A percentile compares a stretch with the other conserved stretches of the same genome.
Conservation (phyloP, 1,284 basidiomycete species). For the Cutaneotrichosporon cavernicola region DNA sequence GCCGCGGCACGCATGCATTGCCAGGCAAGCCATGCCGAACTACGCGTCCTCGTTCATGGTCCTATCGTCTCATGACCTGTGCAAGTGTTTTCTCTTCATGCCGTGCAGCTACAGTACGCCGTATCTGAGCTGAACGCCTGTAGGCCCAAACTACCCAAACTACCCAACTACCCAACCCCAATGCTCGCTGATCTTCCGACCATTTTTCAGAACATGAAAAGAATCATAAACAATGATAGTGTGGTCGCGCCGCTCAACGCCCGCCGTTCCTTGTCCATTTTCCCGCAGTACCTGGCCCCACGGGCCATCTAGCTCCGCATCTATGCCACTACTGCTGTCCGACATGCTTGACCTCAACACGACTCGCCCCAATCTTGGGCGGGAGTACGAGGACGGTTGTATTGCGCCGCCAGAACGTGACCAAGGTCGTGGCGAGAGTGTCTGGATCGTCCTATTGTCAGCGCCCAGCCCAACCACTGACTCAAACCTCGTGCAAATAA, state of each 20-base stretch:
- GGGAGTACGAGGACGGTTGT: conserved; percentile 64
- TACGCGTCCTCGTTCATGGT: too few relatives aligned
- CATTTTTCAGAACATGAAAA: background rate
- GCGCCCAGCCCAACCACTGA: background rate
- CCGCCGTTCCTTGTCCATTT: background rate
- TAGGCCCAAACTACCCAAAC: too few relatives aligned
- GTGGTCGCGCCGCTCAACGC: background rate
- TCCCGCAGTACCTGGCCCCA: too few relatives aligned
- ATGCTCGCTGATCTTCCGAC: background rate
- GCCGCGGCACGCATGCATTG: too few relatives aligned
- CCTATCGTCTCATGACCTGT: too few relatives aligned
- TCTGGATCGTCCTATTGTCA: conserved; percentile 73
- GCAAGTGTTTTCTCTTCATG: too few relatives aligned
- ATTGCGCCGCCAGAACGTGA: conserved; percentile 89
- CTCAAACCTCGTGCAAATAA: conserved; percentile 85
- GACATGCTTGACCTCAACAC: conserved; percentile 66
- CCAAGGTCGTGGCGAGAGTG: conserved; percentile 70
- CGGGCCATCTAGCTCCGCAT: background rate
- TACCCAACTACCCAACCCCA: too few relatives aligned
- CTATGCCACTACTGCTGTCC: conserved; percentile 58
- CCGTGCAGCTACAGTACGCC: too few relatives aligned
- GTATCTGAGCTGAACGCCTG: too few relatives aligned
- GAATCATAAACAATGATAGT: background rate
- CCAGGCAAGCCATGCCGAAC: too few relatives aligned
- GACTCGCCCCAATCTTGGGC: conserved; percentile 48